These are phyloP conservation scores for Acanthamoeba culbertsoni DNA, from an alignment of 208 protist species.

Conservation along the genomic window DNA sequence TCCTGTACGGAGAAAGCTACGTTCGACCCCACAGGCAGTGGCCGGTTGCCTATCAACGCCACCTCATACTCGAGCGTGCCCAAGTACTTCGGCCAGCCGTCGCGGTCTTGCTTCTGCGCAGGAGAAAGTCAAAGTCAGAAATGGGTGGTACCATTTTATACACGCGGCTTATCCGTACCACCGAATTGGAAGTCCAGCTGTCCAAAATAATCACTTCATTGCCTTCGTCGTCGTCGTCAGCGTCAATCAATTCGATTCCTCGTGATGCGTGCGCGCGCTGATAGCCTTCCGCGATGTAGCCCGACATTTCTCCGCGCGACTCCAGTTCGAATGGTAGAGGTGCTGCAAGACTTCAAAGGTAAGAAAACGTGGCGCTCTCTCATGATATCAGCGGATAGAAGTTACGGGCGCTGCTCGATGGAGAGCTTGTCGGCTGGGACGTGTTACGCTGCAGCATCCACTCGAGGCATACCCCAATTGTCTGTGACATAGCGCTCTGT, in stretches of 20 bases:
- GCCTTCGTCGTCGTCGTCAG: not conserved
- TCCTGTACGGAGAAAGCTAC: not conserved
- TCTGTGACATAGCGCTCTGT: too few relatives aligned
- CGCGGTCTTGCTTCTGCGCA: not conserved
- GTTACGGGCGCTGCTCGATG: too few relatives aligned
- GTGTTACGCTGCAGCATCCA: not conserved
- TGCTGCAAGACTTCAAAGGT: not conserved
- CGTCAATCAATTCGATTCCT: not conserved
- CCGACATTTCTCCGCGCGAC: not conserved
- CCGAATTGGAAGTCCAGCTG: not conserved
- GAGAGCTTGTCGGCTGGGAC: not conserved
- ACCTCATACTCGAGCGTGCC: conserved; percentile 6
- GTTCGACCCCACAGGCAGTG: not conserved
- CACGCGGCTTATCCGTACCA: too few relatives aligned
- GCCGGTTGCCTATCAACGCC: not conserved
- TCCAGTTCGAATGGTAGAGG: not conserved
- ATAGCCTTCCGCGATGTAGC: not conserved
- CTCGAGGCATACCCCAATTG: not conserved
- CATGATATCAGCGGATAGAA: too few relatives aligned
- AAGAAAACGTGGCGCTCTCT: too few relatives aligned
- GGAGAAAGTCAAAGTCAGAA: not conserved
- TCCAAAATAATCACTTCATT: not conserved
- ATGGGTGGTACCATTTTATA: not conserved
- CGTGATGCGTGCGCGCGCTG: not conserved
- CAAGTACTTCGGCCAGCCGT: not conserved